phyloP scores from a whole-genome alignment of 305 asterid species.

The Solanum hybrid region DNA sequence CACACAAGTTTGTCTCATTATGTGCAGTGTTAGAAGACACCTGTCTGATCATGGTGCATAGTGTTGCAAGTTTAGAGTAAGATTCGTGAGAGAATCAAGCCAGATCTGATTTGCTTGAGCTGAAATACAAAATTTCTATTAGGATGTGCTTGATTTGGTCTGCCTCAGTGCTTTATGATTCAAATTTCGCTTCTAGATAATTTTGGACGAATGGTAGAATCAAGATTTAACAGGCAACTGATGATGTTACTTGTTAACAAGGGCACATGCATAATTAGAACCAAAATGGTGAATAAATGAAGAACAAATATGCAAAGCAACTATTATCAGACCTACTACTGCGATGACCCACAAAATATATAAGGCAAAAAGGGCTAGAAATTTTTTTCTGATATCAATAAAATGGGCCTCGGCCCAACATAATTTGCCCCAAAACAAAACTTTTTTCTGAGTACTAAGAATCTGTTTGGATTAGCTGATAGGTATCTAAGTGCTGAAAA shows the following conservation, averaged over 20 bases:
- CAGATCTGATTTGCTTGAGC: not conserved
- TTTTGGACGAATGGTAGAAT: not conserved
- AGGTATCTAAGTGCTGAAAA: not conserved
- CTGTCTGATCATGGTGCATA: not conserved
- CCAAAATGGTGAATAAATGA: not conserved
- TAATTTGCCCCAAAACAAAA: not conserved
- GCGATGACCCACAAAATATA: not conserved
- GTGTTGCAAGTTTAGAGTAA: conserved; percentile 3
- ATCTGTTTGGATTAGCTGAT: not conserved
- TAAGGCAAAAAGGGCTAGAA: not conserved
- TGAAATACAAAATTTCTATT: not conserved
- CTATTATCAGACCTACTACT: not conserved
- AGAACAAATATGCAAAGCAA: not conserved
- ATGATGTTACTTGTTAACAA: not conserved
- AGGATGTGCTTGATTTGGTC: not conserved
- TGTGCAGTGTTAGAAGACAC: not conserved
- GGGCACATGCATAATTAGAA: not conserved
- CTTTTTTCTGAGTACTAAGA: not conserved
- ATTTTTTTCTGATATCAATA: not conserved
- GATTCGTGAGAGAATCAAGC: not conserved
- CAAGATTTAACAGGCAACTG: not conserved
- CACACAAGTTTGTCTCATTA: not conserved
- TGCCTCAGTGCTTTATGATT: not conserved
- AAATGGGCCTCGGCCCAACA: not conserved
- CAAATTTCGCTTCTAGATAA: not conserved